Evolutionary conservation across 2,329 filamentous ascomycete species (phyloP), one percentile per base, ranked within the genome.

Genomic region (Paraphoma chrysanthemicola): DNA sequence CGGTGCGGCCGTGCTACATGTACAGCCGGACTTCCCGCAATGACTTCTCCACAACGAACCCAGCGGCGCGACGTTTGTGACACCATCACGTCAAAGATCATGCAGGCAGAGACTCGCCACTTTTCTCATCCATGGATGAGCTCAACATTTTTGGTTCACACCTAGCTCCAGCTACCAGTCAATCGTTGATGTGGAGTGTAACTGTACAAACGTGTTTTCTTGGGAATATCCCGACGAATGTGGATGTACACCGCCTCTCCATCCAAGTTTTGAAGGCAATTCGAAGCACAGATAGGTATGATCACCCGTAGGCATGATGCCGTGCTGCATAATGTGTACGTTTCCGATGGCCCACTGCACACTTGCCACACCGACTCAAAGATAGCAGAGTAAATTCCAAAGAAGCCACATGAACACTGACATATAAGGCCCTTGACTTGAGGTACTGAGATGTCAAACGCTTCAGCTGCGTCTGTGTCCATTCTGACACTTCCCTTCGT

Each of bases 261-360:
- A 42, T 30, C 45, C 48, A 29, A 8, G 41, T 14, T 50, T 14
- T 10, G 2, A 36, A 36, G 50, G 18, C 31, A 16, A 12, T 46
- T 50, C 42, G 44, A 46, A 30, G 28, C 28, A 36, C 36, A 43
- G 51, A 46, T 39, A 36, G 53, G 48, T 48, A 56, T 18, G 14
- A 17, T 44, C 47, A n/a, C 45, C 50, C 48, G 47, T 44, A 69
- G 60, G 64, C 60, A 65, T 28, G 47, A 60, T 68, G 48, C 63
- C 62, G 60, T 55, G 48, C 60, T 64, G 64, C 63, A 64, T 64
- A 43, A 55, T 57, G 62, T 68, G 56, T 55, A 50, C 57, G 47
- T 30, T 46, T 17, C 44, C 53, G 53, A 51, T 56, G 52, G 54
- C 48, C 31, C 33, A 57, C 48, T 45, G 46, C 49, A 60, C 42